phyloP scores from a whole-genome alignment of 2,329 filamentous ascomycete species.

The Arachnomyces sp. region DNA sequence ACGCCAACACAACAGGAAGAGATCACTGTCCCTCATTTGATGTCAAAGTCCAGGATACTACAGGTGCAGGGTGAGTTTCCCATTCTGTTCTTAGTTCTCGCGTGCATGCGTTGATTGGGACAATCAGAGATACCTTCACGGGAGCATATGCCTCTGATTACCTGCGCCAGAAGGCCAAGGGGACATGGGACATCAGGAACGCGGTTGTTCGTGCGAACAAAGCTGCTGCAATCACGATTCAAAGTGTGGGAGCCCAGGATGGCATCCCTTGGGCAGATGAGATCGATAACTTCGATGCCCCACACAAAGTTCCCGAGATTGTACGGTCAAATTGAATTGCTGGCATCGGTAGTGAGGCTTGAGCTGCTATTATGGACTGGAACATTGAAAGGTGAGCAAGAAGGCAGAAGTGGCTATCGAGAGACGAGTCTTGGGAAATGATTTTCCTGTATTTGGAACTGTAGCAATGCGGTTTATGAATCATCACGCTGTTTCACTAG shows the following conservation, averaged over 20 bases:
- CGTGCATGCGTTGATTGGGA: background rate
- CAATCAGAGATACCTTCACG: conserved; percentile 11
- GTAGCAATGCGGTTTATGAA: no score
- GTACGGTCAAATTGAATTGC: no score
- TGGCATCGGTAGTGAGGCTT: no score
- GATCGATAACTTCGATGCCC: no score
- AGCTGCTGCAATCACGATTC: conserved; percentile 8
- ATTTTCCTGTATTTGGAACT: no score
- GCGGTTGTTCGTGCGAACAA: conserved; percentile 9
- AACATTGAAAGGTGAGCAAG: no score
- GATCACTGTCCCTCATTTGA: conserved; percentile 1
- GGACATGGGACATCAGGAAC: conserved; percentile 10
- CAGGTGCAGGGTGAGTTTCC: conserved; percentile 10
- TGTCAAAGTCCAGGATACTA: conserved; percentile 10
- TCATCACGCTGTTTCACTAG: no score
- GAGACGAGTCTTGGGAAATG: no score
- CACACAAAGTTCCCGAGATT: no score
- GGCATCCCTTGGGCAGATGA: conserved; percentile 14
- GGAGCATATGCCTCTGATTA: conserved; percentile 14
- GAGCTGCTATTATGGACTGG: no score
- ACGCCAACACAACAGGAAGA: no score
- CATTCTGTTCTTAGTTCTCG: background rate
- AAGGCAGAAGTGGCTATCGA: no score
- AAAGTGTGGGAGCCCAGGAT: conserved; percentile 8
- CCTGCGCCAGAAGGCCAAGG: conserved; percentile 9